Evolutionary conservation across 495 filamentous ascomycete species (phyloP).

Genomic region (Penicillium longicatenatum): DNA sequence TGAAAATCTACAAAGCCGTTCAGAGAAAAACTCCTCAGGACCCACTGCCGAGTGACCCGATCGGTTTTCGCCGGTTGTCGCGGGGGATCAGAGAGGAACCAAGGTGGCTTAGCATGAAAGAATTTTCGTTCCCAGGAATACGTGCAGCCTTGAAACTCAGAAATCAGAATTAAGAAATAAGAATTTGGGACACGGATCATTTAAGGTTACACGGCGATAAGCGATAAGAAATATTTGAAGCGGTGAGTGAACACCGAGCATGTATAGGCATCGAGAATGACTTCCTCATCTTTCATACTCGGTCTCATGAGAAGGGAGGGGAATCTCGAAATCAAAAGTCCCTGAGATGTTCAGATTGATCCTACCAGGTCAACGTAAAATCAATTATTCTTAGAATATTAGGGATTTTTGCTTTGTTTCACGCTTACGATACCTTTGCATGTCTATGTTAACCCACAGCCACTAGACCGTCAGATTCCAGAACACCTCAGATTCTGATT

Average conservation of each 20-base stretch:
- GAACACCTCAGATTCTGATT: background rate
- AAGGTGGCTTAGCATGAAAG: background rate
- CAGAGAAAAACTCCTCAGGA: background rate
- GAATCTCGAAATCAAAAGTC: too few relatives aligned
- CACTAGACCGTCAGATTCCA: background rate
- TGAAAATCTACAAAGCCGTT: background rate
- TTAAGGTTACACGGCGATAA: background rate
- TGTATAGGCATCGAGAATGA: too few relatives aligned
- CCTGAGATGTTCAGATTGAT: too few relatives aligned
- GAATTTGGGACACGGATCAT: background rate
- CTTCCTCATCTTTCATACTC: too few relatives aligned
- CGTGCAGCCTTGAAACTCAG: too few relatives aligned
- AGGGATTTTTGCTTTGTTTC: too few relatives aligned
- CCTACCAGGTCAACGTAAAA: too few relatives aligned
- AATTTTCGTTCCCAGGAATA: background rate
- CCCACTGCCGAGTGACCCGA: constrained; percentile 17
- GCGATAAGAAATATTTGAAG: background rate
- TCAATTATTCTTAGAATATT: too few relatives aligned
- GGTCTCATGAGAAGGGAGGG: too few relatives aligned
- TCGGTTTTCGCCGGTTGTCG: constrained; percentile 26
- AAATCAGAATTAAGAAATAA: background rate
- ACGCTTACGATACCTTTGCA: background rate
- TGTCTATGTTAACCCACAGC: background rate
- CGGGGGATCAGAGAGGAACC: constrained; percentile 25
- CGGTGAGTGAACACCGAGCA: too few relatives aligned